Evolutionary conservation across 2,329 filamentous ascomycete genomes (phyloP).

Genomic region (Stagonosporopsis rhizophila): DNA sequence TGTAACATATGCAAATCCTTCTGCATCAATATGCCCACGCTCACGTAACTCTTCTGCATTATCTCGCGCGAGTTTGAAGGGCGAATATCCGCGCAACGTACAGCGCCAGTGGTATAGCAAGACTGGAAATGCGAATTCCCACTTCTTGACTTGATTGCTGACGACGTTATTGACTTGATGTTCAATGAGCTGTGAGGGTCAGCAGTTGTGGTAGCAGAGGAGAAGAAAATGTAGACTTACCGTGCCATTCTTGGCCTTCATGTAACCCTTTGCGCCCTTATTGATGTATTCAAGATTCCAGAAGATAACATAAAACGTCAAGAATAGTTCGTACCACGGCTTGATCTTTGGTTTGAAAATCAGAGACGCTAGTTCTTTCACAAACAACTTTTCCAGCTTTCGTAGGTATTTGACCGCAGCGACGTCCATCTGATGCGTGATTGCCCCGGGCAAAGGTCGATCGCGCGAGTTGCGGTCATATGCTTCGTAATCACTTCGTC

Average conservation of each 20-base stretch:
- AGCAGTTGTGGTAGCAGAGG: slow-evolving; percentile 11
- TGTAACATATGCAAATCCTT: slow-evolving; percentile 42
- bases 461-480: slow-evolving; percentile 45
- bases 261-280: slow-evolving; percentile 43
- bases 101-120: slow-evolving; percentile 45
- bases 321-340: slow-evolving; percentile 48
- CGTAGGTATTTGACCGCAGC: slow-evolving; percentile 43
- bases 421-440: slow-evolving; percentile 48
- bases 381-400: slow-evolving; percentile 38
- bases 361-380: slow-evolving; percentile 37
- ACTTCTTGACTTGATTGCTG: slow-evolving; percentile 43
- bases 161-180: slow-evolving; percentile 45
- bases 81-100: slow-evolving; percentile 40
- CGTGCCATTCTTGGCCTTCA: slow-evolving; percentile 44
- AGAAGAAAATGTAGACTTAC: slow-evolving; percentile 30
- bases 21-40: slow-evolving; percentile 38
- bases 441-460: slow-evolving; percentile 44
- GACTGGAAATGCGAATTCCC: slow-evolving; percentile 44
- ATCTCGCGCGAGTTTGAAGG: slow-evolving; percentile 46
- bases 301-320: slow-evolving; percentile 46
- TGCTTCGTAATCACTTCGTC: slow-evolving; percentile 44
- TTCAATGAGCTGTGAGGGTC: slow-evolving; percentile 36
- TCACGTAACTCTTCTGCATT: slow-evolving; percentile 43
- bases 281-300: slow-evolving; percentile 49
- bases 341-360: slow-evolving; percentile 46